Conservation (phyloP, 2,329 filamentous ascomycete species). For the Aspergillus sp. region DNA sequence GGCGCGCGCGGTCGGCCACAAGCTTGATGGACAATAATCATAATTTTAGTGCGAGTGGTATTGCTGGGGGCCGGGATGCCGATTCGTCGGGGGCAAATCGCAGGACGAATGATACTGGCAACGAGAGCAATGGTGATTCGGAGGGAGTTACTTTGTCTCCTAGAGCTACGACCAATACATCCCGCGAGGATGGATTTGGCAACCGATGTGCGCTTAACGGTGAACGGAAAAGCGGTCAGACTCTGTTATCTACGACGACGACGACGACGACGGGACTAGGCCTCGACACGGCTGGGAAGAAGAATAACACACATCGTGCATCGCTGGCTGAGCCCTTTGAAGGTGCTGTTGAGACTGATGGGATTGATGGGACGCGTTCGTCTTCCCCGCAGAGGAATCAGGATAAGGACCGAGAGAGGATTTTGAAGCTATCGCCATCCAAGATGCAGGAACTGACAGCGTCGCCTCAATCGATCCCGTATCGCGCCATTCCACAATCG, state of each 20-base stretch:
- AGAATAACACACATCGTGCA: slow-evolving; percentile 9
- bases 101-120: neutral
- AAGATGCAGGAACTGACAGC: slow-evolving; percentile 49
- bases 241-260: too few species aligned
- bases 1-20: neutral
- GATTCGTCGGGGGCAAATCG: neutral
- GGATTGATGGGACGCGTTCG: slow-evolving; percentile 10
- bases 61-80: neutral
- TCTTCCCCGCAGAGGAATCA: slow-evolving; percentile 9
- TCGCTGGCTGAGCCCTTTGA: slow-evolving; percentile 24
- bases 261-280: too few species aligned
- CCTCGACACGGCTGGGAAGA: too few species aligned
- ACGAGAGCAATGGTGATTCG: neutral
- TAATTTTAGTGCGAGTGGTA: neutral
- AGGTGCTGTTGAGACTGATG: slow-evolving; percentile 16
- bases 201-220: too few species aligned
- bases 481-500: slow-evolving; percentile 31
- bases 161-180: neutral
- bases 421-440: slow-evolving; percentile 46
- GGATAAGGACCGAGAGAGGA: slow-evolving; percentile 23
- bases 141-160: neutral
- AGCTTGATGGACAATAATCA: neutral
- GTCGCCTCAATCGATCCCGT: slow-evolving; percentile 47
- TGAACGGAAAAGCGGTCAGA: too few species aligned
- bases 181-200: neutral